Conservation (phyloP, 78 protist genomes). For the slime mould (Dictyostelium discoideum) region dicty_2.7 NC_007089.4:3954001-3954500, state of each 20-base stretch:
- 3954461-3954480: not conserved
- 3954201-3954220: not conserved
- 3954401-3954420: not conserved
- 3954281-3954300: not conserved
- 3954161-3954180: not conserved
- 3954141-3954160: not conserved
- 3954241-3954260: not conserved
- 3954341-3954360: too few species aligned
- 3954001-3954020: conserved; percentile 62
- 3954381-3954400: not conserved
- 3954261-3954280: not conserved
- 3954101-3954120: not conserved
- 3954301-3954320: not conserved
- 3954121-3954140: not conserved
- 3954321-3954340: not conserved
- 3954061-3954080: not conserved
- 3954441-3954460: conserved; percentile 50
- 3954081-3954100: not conserved
- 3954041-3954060: conserved; percentile 67
- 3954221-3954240: not conserved
- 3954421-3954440: conserved; percentile 42
- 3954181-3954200: not conserved
- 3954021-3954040: conserved; percentile 82
- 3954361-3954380: too few species aligned
- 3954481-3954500: not conserved